These are phyloP conservation scores for Encephalitozoon romaleae DNA, from an alignment of 371 early-diverging fungal species.

Conservation along the genomic window DNA sequence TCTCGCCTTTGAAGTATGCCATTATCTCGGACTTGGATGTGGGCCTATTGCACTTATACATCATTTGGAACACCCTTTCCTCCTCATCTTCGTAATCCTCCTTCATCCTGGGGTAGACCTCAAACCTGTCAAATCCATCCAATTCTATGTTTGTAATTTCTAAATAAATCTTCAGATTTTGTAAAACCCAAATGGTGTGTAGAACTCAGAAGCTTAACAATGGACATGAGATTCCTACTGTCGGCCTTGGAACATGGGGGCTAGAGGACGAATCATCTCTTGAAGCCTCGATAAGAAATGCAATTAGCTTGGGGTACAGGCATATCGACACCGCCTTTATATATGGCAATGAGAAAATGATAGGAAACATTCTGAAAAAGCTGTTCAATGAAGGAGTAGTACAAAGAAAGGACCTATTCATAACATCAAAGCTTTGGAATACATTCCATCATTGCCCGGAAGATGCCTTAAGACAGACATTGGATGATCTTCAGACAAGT, in stretches of 20 bases:
- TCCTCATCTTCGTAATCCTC: not conserved
- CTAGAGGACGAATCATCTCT: conserved; percentile 60
- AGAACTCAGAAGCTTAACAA: conserved; percentile 42
- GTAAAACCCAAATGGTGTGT: conserved; percentile 1
- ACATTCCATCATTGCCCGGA: conserved; percentile 62
- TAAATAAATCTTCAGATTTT: not conserved
- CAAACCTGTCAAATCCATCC: not conserved
- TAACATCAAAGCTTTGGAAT: conserved; percentile 82
- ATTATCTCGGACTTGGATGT: conserved; percentile 8
- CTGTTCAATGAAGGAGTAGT: conserved; percentile 64
- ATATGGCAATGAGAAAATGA: conserved; percentile 72
- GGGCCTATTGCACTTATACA: conserved; percentile 25
- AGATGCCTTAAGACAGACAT: conserved; percentile 61
- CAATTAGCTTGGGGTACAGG: conserved; percentile 65
- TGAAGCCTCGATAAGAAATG: conserved; percentile 63
- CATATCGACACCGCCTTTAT: conserved; percentile 68
- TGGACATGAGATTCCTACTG: conserved; percentile 46
- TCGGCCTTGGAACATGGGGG: conserved; percentile 58
- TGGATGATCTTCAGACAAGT: conserved; percentile 67
- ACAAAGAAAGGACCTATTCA: conserved; percentile 68
- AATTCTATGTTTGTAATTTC: not conserved
- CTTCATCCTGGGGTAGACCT: not conserved
- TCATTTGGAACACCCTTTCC: conserved; percentile 10
- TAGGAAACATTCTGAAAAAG: conserved; percentile 66
- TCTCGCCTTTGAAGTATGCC: conserved; percentile 29